phyloP scores from a whole-genome alignment of 306 rosid species.

The Delonix regia region DNA sequence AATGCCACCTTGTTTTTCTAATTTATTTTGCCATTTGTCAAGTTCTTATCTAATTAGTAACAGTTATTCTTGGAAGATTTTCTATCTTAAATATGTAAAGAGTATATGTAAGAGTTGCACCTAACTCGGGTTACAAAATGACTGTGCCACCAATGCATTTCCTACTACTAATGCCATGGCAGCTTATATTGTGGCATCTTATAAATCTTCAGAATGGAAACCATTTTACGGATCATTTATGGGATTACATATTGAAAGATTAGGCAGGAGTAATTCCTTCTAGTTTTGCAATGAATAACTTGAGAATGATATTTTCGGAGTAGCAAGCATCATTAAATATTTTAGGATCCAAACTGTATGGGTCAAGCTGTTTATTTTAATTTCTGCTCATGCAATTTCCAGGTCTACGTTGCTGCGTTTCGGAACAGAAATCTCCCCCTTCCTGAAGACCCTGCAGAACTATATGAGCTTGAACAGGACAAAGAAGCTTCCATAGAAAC shows the following conservation, averaged over 20 bases:
- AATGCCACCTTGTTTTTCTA: too few species aligned
- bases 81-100: too few species aligned
- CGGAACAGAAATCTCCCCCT: slow-evolving; percentile 74
- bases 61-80: too few species aligned
- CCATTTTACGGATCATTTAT: not conserved
- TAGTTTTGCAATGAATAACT: slow-evolving; percentile 4
- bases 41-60: too few species aligned
- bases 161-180: not conserved
- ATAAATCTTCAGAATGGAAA: not conserved
- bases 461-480: slow-evolving; percentile 69
- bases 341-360: slow-evolving; percentile 8
- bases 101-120: too few species aligned
- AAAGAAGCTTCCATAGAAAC: slow-evolving; percentile 62
- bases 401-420: slow-evolving; percentile 88
- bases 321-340: not conserved
- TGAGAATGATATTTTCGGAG: not conserved
- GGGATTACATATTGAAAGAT: not conserved
- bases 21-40: too few species aligned
- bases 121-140: too few species aligned
- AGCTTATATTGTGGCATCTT: not conserved
- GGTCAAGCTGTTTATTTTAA: slow-evolving; percentile 2
- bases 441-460: slow-evolving; percentile 66
- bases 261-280: not conserved
- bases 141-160: not conserved
- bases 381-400: slow-evolving; percentile 12